Conservation (phyloP, 164 flowering plant species). For the Kalanchoe fedtschenkoi region DNA sequence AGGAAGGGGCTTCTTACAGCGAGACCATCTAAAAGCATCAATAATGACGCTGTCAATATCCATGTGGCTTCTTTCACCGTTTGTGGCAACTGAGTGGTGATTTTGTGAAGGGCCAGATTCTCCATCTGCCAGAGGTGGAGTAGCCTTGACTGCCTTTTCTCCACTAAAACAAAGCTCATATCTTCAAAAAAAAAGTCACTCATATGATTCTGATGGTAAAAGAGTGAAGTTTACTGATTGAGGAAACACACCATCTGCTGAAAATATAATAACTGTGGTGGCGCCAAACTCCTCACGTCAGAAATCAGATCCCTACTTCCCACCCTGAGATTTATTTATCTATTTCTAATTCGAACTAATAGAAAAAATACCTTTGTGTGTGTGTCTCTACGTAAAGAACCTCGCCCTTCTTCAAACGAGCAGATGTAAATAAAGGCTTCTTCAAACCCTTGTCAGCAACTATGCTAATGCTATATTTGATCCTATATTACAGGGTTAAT, state of each 20-base stretch:
- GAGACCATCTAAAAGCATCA: constrained; percentile 86
- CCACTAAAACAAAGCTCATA: constrained; percentile 88
- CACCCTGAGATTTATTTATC: background rate
- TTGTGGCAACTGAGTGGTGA: constrained; percentile 30
- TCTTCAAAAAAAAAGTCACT: constrained; percentile 25
- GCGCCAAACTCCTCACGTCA: background rate
- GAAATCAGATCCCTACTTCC: background rate
- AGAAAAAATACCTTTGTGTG: constrained; percentile 53
- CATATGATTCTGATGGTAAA: background rate
- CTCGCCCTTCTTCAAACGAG: constrained; percentile 97
- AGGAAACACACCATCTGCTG: background rate
- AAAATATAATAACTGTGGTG: background rate
- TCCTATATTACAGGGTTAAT: constrained; percentile 33
- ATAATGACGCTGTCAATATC: constrained; percentile 44
- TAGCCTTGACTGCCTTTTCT: constrained; percentile 56
- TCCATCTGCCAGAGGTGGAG: constrained; percentile 29
- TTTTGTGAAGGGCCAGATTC: constrained; percentile 51
- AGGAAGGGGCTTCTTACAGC: constrained; percentile 81
- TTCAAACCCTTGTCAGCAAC: constrained; percentile 98
- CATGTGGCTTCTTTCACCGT: constrained; percentile 41
- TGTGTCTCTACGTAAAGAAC: constrained; percentile 89
- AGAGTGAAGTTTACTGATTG: background rate
- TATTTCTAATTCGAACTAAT: no score
- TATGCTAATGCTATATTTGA: constrained; percentile 81
- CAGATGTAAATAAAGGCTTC: constrained; percentile 80